Evolutionary conservation across 2,329 filamentous ascomycete species (phyloP).

Genomic region (Beauveria sp.): DNA sequence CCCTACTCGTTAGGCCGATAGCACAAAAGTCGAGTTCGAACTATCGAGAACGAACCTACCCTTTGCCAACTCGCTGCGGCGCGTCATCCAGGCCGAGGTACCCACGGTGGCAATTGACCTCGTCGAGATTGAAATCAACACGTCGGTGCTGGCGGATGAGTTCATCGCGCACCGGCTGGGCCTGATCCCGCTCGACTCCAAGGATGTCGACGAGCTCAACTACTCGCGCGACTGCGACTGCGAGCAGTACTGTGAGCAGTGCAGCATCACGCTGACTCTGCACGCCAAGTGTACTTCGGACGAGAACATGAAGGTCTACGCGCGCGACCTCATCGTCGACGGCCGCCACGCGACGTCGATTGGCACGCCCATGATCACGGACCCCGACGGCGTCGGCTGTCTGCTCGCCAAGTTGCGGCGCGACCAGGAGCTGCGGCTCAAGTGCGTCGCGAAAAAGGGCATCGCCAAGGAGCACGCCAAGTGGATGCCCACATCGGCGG

Average conservation of each 20-base stretch:
- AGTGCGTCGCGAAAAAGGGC: conserved; percentile 93
- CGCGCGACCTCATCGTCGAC: conserved; percentile 73
- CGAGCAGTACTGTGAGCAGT: conserved; percentile 89
- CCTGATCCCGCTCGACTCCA: conserved; percentile 78
- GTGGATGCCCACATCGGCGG: conserved; percentile 86
- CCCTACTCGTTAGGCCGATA: conserved; percentile 56
- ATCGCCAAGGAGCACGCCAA: conserved; percentile 99
- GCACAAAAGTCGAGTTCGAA: conserved; percentile 81
- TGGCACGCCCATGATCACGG: conserved; percentile 75
- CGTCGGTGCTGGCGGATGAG: conserved; percentile 92
- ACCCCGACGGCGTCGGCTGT: conserved; percentile 72
- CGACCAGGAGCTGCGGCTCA: conserved; percentile 83
- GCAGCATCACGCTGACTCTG: conserved; percentile 76
- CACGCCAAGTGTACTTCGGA: conserved; percentile 80
- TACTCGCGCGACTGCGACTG: conserved; percentile 96
- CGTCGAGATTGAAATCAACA: conserved; percentile 88
- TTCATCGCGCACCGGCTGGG: conserved; percentile 91
- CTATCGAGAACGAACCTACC: conserved; percentile 82
- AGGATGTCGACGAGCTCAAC: conserved; percentile 71
- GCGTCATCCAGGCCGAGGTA: conserved; percentile 87
- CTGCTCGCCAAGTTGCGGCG: conserved; percentile 86
- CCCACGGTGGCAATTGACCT: conserved; percentile 92
- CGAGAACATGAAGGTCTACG: conserved; percentile 89
- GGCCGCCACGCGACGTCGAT: conserved; percentile 66
- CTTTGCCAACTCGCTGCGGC: conserved; percentile 87